Evolutionary conservation across 1,284 basidiomycete genomes (phyloP).

Genomic region (Ceraceosorus bombacis): DNA sequence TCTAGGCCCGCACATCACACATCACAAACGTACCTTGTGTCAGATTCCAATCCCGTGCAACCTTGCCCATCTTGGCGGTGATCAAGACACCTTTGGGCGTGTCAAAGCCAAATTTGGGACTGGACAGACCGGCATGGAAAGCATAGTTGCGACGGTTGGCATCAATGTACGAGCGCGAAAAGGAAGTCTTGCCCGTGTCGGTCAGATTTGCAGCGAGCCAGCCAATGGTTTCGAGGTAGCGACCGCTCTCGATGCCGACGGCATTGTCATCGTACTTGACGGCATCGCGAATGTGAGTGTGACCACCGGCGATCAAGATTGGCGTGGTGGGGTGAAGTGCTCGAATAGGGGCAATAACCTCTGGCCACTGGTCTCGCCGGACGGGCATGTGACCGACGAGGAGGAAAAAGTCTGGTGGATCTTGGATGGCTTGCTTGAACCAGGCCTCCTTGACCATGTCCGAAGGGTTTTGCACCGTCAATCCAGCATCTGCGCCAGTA

Average conservation of each 20-base stretch:
- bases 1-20: background rate
- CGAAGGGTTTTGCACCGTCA: slow-evolving; percentile 30
- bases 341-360: slow-evolving; percentile 33
- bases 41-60: slow-evolving; percentile 38
- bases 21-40: slow-evolving; percentile 15
- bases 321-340: slow-evolving; percentile 36
- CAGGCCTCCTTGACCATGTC: slow-evolving; percentile 42
- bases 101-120: slow-evolving; percentile 26
- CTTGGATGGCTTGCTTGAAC: slow-evolving; percentile 37
- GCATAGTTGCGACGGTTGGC: slow-evolving; percentile 50
- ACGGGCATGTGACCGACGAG: slow-evolving; percentile 45
- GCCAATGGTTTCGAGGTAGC: slow-evolving; percentile 38
- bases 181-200: slow-evolving; percentile 19
- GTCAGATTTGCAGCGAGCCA: slow-evolving; percentile 29
- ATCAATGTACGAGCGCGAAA: slow-evolving; percentile 52
- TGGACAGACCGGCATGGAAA: slow-evolving; percentile 19
- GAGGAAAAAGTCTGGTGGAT: slow-evolving; percentile 39
- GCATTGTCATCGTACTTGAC: slow-evolving; percentile 32
- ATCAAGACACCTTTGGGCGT: slow-evolving; percentile 37
- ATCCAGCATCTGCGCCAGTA: slow-evolving; percentile 31
- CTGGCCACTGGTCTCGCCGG: slow-evolving; percentile 38
- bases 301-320: slow-evolving; percentile 39
- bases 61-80: slow-evolving; percentile 31
- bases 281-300: slow-evolving; percentile 45
- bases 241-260: slow-evolving; percentile 41